A percentile compares a stretch with the other conserved stretches of the same genome.
Conservation (phyloP, 768 basidiomycete species). For the Termitomyces sp. region DNA sequence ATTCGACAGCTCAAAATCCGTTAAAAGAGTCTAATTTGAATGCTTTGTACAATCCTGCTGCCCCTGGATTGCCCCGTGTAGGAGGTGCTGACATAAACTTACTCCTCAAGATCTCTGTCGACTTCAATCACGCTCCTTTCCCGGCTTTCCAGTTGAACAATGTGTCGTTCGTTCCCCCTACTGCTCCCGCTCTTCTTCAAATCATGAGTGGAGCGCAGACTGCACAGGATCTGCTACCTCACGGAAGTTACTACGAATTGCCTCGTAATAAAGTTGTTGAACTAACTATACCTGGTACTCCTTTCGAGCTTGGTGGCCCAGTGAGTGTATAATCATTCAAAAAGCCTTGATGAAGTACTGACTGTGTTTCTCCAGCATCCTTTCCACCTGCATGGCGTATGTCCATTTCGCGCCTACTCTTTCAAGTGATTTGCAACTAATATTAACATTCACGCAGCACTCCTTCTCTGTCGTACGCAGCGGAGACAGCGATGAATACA, state of each 20-base stretch:
- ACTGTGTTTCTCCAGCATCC: constrained; percentile 4
- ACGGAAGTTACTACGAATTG: constrained; percentile 38
- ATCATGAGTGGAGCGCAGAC: constrained; percentile 41
- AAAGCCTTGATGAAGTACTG: not conserved
- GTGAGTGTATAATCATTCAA: constrained; percentile 13
- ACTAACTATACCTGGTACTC: constrained; percentile 35
- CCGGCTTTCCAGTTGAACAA: constrained; percentile 27
- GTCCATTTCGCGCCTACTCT: not conserved
- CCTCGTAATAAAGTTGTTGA: constrained; percentile 45
- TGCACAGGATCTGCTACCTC: constrained; percentile 35
- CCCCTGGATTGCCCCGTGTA: constrained; percentile 27
- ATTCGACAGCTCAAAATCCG: constrained; percentile 15
- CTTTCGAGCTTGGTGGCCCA: constrained; percentile 24
- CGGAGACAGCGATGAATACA: constrained; percentile 26
- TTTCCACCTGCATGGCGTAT: constrained; percentile 13
- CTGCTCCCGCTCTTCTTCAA: constrained; percentile 40
- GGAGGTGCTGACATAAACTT: constrained; percentile 40
- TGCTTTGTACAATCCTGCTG: constrained; percentile 24
- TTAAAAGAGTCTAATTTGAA: constrained; percentile 19
- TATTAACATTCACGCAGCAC: constrained; percentile 1
- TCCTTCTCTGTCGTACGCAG: constrained; percentile 35
- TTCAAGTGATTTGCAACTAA: not conserved
- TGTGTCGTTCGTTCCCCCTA: constrained; percentile 29
- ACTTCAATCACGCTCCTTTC: constrained; percentile 10
- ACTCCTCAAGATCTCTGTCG: constrained; percentile 27